Evolutionary conservation across 768 basidiomycete species (phyloP), one percentile per base, ranked within the genome.

Genomic region (Lentinula boryana): DNA sequence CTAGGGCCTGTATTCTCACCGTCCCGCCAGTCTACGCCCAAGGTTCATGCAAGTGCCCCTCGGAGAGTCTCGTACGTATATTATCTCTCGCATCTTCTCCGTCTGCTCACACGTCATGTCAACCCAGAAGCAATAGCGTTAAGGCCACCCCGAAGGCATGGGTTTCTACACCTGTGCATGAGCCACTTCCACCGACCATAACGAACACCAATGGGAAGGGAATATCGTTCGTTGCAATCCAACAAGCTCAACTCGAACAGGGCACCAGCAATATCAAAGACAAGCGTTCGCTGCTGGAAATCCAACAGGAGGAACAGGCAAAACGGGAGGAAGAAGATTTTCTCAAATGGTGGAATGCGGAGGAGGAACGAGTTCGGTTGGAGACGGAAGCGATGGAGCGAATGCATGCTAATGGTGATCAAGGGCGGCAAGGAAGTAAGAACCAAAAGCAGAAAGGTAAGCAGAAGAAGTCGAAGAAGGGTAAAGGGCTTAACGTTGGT

Each of bases 291-390:
- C 73, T 96, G 60, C 75, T 78, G 15, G 87, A 96, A 63, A 98
- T 97, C 46, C 94, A 96, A 70, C 84, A 87, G 61, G 93, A 97
- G 69, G 93, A 95, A 69, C 76, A 74, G 36, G 83, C 80, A 44
- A 78, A 79, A 31, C 84, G 80, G 62, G 80, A 78, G 53, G 93
- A 95, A 71, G 84, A 77, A 3, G 90, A 91, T 62, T 98, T 97
- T 69, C 70, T 95, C 70, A 81, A 76, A 65, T 97, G 95, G 95
- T 97, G 94, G 93, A 77, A 84, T 1, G 85, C 80, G 6, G 95
- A 96, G 71, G 91, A 93, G 70, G 85, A 83, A 66, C 78, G 89
- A 15, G 70, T 91, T n/a, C 79, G 74, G 64, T 64, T 75, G 36
- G 86, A 89, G 70, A 75, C 76, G 57, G 68, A 73, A 62, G 68